Conservation (phyloP, 2,329 filamentous ascomycete genomes). For the Cercospora sp. region DNA sequence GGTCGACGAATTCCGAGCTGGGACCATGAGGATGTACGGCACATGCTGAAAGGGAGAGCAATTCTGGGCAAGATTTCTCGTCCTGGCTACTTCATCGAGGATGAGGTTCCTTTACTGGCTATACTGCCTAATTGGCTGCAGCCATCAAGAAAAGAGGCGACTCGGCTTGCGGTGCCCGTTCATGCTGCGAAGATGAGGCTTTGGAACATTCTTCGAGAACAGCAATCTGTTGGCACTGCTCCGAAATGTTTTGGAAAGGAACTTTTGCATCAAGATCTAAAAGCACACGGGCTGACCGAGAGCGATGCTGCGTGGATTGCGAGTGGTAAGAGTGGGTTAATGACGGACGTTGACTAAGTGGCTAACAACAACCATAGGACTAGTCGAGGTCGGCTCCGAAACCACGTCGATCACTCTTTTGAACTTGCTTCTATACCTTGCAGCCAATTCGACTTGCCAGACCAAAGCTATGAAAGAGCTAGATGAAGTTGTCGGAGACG, state of each 20-base stretch:
- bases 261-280: background rate
- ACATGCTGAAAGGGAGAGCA: background rate
- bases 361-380: background rate
- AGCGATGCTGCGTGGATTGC: background rate
- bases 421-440: conserved; percentile 11
- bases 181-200: background rate
- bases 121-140: background rate
- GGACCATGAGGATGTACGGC: background rate
- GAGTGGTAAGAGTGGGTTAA: background rate
- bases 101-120: background rate
- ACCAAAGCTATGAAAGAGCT: conserved; percentile 33
- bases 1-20: background rate
- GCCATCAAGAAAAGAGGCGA: background rate
- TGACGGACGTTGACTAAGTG: background rate
- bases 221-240: background rate
- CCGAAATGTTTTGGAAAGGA: background rate
- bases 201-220: background rate
- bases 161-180: background rate
- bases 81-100: background rate
- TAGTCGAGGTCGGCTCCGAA: conserved; percentile 13
- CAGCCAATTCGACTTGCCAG: background rate
- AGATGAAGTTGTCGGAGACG: conserved; percentile 29
- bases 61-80: background rate
- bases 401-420: conserved; percentile 13
- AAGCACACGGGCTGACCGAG: background rate